Evolutionary conservation across 805 yeast genomes (phyloP), one percentile per base, ranked within the genome.

Genomic region (Kodamaea hsintzibuensis): DNA sequence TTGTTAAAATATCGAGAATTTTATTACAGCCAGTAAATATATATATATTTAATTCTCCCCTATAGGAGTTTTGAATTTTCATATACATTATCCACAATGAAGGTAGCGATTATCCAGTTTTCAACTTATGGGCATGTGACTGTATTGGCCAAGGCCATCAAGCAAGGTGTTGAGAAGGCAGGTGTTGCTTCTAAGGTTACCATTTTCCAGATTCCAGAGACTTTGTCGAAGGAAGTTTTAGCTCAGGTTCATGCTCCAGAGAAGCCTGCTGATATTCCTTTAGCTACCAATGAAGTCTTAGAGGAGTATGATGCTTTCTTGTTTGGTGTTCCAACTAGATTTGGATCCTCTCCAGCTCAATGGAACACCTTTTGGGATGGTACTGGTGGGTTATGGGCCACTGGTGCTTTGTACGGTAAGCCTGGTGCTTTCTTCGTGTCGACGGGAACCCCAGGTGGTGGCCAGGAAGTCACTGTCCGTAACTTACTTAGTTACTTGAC

Each of bases 261-360:
- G 12, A 83, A 84, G 68, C 84, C 87, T 37, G 37, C 44, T 55
- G 72, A 71, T 33, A 75, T 78, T 53, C 91, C 91, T 53, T 68
- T 81, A 54, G 89, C 89, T 37, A 77, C 85, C 5, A 62, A 71
- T 3, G 85, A 81, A 9, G 80, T 82, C 2, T 76, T 90, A 61
- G 68, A 70, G 22, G 72, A 80, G 55, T 88, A 85, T 74, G 96
- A 89, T 65, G 91, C 84, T 12, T 85, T 86, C 68, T 59, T 89
- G 57, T 86, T 89, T 61, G 96, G 96, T 60, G 68, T 88, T 55
- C 95, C 96, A 60, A 88, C 96, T 37, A 81, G 96, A 70, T 89
- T 66, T 68, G 96, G 96, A 61, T 80, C 77, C 67, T 73, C 82
- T 68, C 91, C 96, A 49, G 83, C 89, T 25, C 96, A 89, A 72